Percentiles rank a stretch among this genome's conserved stretches.
phyloP scores from a whole-genome alignment of 2,329 filamentous ascomycete species.

The Samsoniella hepiali region DNA sequence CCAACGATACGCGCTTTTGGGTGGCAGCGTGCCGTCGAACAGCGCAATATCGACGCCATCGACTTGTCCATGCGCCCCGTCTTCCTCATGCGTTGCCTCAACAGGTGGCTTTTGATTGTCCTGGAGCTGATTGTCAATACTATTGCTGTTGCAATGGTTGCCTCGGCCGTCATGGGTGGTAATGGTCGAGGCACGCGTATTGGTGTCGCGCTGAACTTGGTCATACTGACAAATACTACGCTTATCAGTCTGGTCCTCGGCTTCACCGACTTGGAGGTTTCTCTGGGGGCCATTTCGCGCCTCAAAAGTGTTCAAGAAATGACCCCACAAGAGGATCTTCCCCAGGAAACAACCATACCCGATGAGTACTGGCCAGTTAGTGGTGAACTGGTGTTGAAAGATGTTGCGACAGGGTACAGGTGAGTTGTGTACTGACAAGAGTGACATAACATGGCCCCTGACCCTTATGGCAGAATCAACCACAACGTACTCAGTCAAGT shows the following conservation, averaged over 20 bases:
- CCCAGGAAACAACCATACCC: constrained; percentile 10
- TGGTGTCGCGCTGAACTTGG: constrained; percentile 27
- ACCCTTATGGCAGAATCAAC: neutral
- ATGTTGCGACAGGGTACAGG: constrained; percentile 23
- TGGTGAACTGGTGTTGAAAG: constrained; percentile 20
- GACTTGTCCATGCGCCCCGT: constrained; percentile 27
- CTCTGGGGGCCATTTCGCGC: constrained; percentile 26
- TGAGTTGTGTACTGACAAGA: neutral
- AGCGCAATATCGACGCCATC: constrained; percentile 43
- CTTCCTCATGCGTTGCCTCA: constrained; percentile 44
- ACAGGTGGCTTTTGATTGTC: constrained; percentile 46
- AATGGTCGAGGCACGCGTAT: constrained; percentile 21
- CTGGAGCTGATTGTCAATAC: constrained; percentile 39
- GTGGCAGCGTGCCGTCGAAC: constrained; percentile 32
- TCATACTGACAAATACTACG: constrained; percentile 25
- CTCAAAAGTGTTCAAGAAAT: constrained; percentile 21
- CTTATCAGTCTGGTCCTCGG: constrained; percentile 24
- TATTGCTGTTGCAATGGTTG: constrained; percentile 33
- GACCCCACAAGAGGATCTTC: constrained; percentile 21
- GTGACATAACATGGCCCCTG: neutral
- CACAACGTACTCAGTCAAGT: constrained; percentile 22
- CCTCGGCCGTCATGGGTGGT: constrained; percentile 34
- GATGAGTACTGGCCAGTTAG: constrained; percentile 23
- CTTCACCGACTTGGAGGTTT: constrained; percentile 26
- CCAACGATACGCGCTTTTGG: constrained; percentile 30